These are phyloP conservation scores for Imleria badia DNA, from an alignment of 768 basidiomycete species.

Conservation along the genomic window DNA sequence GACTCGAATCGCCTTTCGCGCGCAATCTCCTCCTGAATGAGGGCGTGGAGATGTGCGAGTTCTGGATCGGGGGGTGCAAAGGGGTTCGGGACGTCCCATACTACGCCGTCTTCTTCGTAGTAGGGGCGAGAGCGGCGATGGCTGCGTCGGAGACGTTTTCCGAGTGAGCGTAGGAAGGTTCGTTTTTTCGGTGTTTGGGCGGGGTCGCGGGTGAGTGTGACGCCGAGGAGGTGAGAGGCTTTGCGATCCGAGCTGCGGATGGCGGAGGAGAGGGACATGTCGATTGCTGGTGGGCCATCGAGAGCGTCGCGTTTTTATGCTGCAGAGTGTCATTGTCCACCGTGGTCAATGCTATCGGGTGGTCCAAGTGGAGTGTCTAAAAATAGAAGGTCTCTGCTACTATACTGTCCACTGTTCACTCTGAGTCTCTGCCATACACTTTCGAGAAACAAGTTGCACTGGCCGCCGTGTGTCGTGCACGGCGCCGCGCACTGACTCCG, in stretches of 20 bases:
- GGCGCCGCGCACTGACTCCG: slow-evolving; percentile 77
- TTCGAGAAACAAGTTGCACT: slow-evolving; percentile 81
- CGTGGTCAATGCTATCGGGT: too few species aligned
- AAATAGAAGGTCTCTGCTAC: too few species aligned
- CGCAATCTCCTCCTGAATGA: background rate
- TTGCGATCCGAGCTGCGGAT: background rate
- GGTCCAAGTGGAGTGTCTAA: too few species aligned
- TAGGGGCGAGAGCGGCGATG: too few species aligned
- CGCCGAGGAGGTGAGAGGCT: background rate
- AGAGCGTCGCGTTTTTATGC: too few species aligned
- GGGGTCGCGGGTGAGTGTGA: background rate
- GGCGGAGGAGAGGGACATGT: background rate
- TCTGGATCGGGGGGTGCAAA: slow-evolving; percentile 4
- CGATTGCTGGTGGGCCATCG: too few species aligned
- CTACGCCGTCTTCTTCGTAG: background rate
- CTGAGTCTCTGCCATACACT: slow-evolving; percentile 54
- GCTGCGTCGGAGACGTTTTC: too few species aligned
- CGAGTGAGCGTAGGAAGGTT: background rate
- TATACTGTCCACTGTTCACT: too few species aligned
- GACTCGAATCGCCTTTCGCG: background rate
- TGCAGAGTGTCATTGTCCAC: too few species aligned
- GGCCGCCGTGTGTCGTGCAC: slow-evolving; percentile 83
- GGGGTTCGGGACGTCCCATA: slow-evolving; percentile 18
- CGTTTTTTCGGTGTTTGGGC: too few species aligned
- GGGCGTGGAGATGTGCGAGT: background rate